phyloP scores from a whole-genome alignment of 2,329 filamentous ascomycete genomes.

The Delphinella strobiligena region DNA sequence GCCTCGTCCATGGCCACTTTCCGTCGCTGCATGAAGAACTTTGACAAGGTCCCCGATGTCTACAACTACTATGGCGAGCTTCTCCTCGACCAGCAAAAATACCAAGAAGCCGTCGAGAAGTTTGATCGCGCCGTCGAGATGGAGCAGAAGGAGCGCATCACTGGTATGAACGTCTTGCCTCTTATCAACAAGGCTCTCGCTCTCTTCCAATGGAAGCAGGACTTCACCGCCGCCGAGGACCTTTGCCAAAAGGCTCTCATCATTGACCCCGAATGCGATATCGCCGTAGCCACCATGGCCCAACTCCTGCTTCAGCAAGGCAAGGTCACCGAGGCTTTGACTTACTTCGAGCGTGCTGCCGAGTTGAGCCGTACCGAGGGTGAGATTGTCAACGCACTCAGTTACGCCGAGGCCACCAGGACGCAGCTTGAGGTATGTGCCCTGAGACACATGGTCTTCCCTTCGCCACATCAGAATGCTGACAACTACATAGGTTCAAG shows the following conservation, averaged over 20 bases:
- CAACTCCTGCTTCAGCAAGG: slow-evolving; percentile 95
- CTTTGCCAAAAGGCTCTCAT: slow-evolving; percentile 95
- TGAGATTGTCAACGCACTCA: slow-evolving; percentile 91
- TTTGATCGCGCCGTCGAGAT: slow-evolving; percentile 98
- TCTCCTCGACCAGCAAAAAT: slow-evolving; percentile 92
- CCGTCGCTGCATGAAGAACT: slow-evolving; percentile 95
- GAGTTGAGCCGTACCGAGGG: slow-evolving; percentile 89
- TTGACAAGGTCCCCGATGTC: slow-evolving; percentile 88
- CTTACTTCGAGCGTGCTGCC: slow-evolving; percentile 93
- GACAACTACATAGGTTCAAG: slow-evolving; percentile 35
- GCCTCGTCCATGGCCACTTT: slow-evolving; percentile 98
- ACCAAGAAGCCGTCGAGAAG: slow-evolving; percentile 88
- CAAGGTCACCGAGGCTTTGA: slow-evolving; percentile 87
- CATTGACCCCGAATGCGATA: slow-evolving; percentile 97
- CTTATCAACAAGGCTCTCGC: slow-evolving; percentile 97
- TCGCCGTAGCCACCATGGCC: slow-evolving; percentile 96
- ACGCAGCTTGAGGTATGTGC: slow-evolving; percentile 68
- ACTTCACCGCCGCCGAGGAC: slow-evolving; percentile 88
- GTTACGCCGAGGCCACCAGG: slow-evolving; percentile 90
- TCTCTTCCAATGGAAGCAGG: slow-evolving; percentile 96
- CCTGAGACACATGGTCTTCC: too few relatives aligned
- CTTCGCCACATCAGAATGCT: too few relatives aligned
- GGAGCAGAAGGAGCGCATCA: slow-evolving; percentile 88
- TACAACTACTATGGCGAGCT: slow-evolving; percentile 99
- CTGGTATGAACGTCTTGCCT: slow-evolving; percentile 93